Evolutionary conservation across 805 yeast species (phyloP).

Genomic region (Candida michaelii): DNA sequence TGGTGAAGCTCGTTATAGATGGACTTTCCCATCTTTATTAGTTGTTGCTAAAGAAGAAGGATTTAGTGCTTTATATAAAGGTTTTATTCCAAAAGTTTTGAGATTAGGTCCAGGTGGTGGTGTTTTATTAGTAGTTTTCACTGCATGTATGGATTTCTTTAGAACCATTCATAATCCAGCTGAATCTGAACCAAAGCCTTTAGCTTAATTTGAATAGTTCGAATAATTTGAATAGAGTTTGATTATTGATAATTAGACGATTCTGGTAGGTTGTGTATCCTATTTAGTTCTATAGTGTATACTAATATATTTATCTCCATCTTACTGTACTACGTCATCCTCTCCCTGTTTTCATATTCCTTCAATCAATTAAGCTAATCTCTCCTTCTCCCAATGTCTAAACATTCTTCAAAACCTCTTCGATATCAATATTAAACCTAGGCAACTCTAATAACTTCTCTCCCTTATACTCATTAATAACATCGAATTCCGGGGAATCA

Average conservation of each 20-base stretch:
- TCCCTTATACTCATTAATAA: conserved; percentile 12
- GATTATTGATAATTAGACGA: too few species aligned
- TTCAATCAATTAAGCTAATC: too few species aligned
- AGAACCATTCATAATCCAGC: conserved; percentile 44
- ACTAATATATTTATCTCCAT: conserved; percentile 2
- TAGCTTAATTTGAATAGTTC: too few species aligned
- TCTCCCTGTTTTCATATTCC: too few species aligned
- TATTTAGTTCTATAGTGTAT: conserved; percentile 4
- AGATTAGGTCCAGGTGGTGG: conserved; percentile 99
- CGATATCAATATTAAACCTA: conserved; percentile 7
- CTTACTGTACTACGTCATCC: too few species aligned
- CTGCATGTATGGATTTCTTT: conserved; percentile 92
- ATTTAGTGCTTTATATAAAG: conserved; percentile 85
- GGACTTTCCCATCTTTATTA: conserved; percentile 82
- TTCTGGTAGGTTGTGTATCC: not conserved
- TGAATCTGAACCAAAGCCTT: conserved; percentile 3
- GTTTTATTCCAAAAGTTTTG: conserved; percentile 94
- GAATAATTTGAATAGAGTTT: too few species aligned
- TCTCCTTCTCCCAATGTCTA: too few species aligned
- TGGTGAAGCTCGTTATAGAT: conserved; percentile 81
- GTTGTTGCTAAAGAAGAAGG: conserved; percentile 90
- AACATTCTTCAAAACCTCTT: conserved; percentile 10
- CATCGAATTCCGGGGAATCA: conserved; percentile 26
- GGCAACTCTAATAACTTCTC: conserved; percentile 5
- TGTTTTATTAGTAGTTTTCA: conserved; percentile 93